phyloP scores from a whole-genome alignment of 148 eudicot species.

The Agrostemma githago region DNA sequence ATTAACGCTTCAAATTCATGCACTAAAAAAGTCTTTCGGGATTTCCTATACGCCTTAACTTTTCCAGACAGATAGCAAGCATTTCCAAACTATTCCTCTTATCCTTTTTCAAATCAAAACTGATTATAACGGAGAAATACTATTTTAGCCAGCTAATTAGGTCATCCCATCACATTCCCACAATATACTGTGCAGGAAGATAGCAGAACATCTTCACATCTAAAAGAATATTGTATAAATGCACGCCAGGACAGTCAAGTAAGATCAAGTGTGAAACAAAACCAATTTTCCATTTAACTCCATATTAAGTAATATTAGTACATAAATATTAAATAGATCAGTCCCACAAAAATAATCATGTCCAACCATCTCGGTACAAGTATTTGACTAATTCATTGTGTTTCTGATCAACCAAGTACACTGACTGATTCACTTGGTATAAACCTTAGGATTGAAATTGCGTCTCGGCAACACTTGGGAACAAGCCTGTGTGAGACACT shows the following conservation, averaged over 20 bases:
- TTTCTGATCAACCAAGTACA: background rate
- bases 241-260: background rate
- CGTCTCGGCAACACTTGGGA: background rate
- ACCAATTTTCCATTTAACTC: background rate
- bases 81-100: background rate
- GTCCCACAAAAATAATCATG: background rate
- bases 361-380: background rate
- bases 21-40: background rate
- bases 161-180: background rate
- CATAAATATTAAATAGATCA: background rate
- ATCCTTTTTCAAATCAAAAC: background rate
- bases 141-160: background rate
- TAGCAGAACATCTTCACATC: background rate
- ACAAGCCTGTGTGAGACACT: background rate
- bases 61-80: background rate
- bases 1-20: background rate
- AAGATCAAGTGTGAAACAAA: background rate
- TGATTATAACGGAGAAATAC: background rate
- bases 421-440: background rate
- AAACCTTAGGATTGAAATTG: background rate
- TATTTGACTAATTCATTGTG: no score
- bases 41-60: background rate
- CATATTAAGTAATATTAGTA: background rate
- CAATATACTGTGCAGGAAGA: background rate
- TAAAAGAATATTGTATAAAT: background rate